Evolutionary conservation across 2,329 filamentous ascomycete species (phyloP), one percentile per base, ranked within the genome.

Genomic region (Thermothelomyces thermophilus): DNA sequence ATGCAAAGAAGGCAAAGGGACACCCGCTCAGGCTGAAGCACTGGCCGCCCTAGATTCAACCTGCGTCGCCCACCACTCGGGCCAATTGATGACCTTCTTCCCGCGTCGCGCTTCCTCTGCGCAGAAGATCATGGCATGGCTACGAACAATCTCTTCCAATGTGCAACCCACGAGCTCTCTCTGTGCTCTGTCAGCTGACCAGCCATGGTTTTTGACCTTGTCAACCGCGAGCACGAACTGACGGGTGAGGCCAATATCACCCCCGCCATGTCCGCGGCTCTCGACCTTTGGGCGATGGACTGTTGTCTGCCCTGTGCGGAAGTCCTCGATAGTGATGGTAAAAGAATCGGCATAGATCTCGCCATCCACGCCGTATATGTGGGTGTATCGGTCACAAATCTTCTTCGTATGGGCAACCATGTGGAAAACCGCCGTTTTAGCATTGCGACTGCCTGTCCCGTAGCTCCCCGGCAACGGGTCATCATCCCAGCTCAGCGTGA

Each of bases 371-470:
- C 93, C 93, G 68, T 96, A 95, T 41, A 96, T 81, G 52, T 87
- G 74, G 0, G 88, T 90, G 52, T 90, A 84, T 3, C 93, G 82
- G 57, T 95, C 80, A 66, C 91, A 97, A 58, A 94, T 85, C 63
- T 85, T 84, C 63, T 87, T 83, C 0, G 90, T 95, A 54, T 90
- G 87, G 2, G 91, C 90, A 2, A 91, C 84, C 91, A 97, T 96
- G 68, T 97, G 91, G 64, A 97, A 87, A 2, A 83, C 83, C 1
- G 90, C 91, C 14, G 85, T 89, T 70, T 97, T 97, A 37, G 88
- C 80, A 2, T 80, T 80, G 20, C 82, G 73, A 45, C 68, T 65
- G n/a, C 60, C 56, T 57, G 51, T 47, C 58, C 51, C 59, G 56
- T 52, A 46, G 57, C 51, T 47, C 24, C 56, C 45, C 9, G 66